Evolutionary conservation across 148 eudicot genomes (phyloP), one percentile per base, ranked within the genome.

Genomic region (Pouteria glomerata): DNA sequence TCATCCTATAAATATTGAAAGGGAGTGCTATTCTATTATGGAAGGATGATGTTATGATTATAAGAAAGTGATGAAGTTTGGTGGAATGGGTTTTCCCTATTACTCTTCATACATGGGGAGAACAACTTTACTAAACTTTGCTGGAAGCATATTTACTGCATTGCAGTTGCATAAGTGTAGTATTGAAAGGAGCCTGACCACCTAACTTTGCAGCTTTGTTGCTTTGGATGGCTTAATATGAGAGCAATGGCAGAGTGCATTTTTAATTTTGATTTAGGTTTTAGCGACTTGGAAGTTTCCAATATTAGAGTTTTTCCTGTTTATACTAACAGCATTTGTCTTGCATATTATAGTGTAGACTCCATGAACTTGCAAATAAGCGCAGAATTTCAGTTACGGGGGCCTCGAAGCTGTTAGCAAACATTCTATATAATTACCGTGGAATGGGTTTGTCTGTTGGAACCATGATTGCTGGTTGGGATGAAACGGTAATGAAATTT

Each of bases 401-500:
- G 63, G 99, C 99, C 76, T 95, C 99, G 30, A 95, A 95, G 74
- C 79, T 95, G 82, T 79, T 95, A 74, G 97, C 98, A 56, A 95
- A 95, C 79, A 95, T 95, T 69, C 80, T 95, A 62, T 95, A 95
- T 74, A 82, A 84, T 41, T 95, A 90, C 76, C 83, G 99, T 66
- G 99, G 99, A 57, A 95, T 95, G 97, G 97, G 99, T 18, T 87
- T 95, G 71, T 95, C 99, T 62, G 97, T 95, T 50, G 99, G 99
- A 66, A 95, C 99, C 68, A 95, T 95, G 99, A 95, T 95, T 74
- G 99, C 99, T 78, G 99, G 99, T 70, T 95, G 97, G 97, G 99
- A 95, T 74, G 99, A 92, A 82, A 89, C 88, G 84, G 99, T 95
- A 88, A 74, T 2, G 34, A 14, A 0, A 56, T 34, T 45, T 19